Percentiles rank a stretch among this genome's conserved stretches.
phyloP scores from a whole-genome alignment of 495 filamentous ascomycete species.

The Annulohypoxylon maeteangense region DNA sequence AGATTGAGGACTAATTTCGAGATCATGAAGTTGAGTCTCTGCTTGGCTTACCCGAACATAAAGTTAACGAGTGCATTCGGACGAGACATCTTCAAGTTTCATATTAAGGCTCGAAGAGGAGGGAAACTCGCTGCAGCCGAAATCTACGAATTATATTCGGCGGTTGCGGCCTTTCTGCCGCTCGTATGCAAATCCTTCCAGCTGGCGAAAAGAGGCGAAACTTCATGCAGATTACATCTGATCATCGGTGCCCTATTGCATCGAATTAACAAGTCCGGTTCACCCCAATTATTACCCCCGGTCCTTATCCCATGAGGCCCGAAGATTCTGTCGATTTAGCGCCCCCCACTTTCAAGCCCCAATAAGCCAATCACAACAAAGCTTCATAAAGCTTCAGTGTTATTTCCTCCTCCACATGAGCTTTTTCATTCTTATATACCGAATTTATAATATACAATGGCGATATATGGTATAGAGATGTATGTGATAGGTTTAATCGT shows the following conservation, averaged over 20 bases:
- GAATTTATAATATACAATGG: no score
- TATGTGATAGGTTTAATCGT: no score
- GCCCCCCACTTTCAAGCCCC: no score
- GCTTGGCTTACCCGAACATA: not conserved
- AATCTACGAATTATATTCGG: not conserved
- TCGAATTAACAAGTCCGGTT: conserved; percentile 3
- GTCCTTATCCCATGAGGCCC: no score
- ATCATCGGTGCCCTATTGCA: not conserved
- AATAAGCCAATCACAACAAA: no score
- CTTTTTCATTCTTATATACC: no score
- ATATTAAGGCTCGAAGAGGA: conserved; percentile 10
- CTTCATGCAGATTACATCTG: conserved; percentile 8
- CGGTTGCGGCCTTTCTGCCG: not conserved
- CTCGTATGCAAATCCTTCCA: conserved; percentile 13
- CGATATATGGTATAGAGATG: no score
- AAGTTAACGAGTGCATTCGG: conserved; percentile 1
- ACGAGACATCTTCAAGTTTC: conserved; percentile 17
- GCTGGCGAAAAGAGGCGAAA: conserved; percentile 13
- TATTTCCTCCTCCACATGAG: no score
- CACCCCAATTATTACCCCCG: not conserved
- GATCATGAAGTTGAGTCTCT: not conserved
- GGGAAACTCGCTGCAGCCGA: not conserved
- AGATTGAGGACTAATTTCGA: not conserved
- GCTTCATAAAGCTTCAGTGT: no score
- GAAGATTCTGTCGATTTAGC: no score